Conservation (phyloP, 176 grass and related monocot species). For the Oryza longistaminata region DNA sequence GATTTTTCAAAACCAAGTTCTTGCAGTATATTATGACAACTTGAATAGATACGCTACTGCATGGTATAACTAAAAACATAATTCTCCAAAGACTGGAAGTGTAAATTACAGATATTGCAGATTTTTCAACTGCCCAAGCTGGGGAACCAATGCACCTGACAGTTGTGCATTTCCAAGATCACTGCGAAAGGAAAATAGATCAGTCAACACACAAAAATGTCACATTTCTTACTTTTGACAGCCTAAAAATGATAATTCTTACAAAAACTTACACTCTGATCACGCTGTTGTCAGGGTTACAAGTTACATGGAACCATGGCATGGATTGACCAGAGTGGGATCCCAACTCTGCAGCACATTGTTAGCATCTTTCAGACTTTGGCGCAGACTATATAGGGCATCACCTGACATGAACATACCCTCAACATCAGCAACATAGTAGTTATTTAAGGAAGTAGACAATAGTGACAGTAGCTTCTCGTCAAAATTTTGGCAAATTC, state of each 20-base stretch:
- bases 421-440: slow-evolving; percentile 33
- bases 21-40: neutral
- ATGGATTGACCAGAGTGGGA: slow-evolving; percentile 79
- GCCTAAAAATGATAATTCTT: neutral
- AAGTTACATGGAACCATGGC: slow-evolving; percentile 93
- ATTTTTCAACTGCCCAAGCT: slow-evolving; percentile 67
- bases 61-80: slow-evolving; percentile 27
- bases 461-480: slow-evolving; percentile 6
- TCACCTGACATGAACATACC: slow-evolving; percentile 53
- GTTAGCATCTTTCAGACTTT: slow-evolving; percentile 63
- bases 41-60: neutral
- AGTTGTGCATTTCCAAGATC: slow-evolving; percentile 91
- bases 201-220: neutral
- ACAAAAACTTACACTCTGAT: slow-evolving; percentile 80
- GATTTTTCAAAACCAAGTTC: too few species aligned
- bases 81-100: slow-evolving; percentile 14
- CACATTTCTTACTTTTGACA: neutral
- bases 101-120: slow-evolving; percentile 70
- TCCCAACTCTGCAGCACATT: slow-evolving; percentile 89
- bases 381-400: slow-evolving; percentile 65
- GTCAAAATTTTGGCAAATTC: neutral
- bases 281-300: slow-evolving; percentile 69
- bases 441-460: slow-evolving; percentile 1
- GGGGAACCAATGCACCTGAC: slow-evolving; percentile 67
- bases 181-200: slow-evolving; percentile 35